phyloP scores from a whole-genome alignment of 306 rosid species.

The Nissolia schottii region DNA sequence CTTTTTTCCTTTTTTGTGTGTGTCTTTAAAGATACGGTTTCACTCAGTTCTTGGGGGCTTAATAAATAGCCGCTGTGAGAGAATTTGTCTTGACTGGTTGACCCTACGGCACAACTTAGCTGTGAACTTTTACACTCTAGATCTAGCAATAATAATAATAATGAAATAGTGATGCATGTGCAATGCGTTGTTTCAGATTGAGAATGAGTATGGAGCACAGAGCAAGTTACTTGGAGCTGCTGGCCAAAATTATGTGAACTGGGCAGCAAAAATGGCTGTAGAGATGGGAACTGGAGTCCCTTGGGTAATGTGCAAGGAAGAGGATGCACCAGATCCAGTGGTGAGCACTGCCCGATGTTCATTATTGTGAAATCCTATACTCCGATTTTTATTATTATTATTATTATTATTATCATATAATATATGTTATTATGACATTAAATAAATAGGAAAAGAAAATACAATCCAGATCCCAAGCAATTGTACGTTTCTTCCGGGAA shows the following conservation, averaged over 20 bases:
- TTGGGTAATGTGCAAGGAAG: slow-evolving; percentile 95
- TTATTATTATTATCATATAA: neutral
- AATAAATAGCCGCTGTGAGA: neutral
- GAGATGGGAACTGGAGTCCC: slow-evolving; percentile 78
- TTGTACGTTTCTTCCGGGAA: neutral
- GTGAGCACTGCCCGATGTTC: slow-evolving; percentile 35
- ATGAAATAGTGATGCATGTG: neutral
- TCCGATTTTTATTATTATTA: neutral
- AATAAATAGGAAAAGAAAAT: neutral
- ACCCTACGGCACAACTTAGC: neutral
- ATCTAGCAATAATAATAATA: slow-evolving; percentile 11
- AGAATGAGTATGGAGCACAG: slow-evolving; percentile 78
- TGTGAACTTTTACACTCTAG: neutral
- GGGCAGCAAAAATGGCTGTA: slow-evolving; percentile 89
- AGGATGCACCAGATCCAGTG: slow-evolving; percentile 92
- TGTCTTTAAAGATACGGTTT: neutral
- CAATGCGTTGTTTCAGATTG: slow-evolving; percentile 47
- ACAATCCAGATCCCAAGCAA: neutral
- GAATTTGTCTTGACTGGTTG: neutral
- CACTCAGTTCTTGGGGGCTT: neutral
- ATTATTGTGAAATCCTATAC: neutral
- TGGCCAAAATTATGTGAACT: slow-evolving; percentile 63
- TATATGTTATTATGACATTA: neutral
- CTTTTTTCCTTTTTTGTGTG: neutral
- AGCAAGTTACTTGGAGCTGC: slow-evolving; percentile 65